Conservation (phyloP, 2,329 filamentous ascomycete species). For the Cercospora sojina region DNA sequence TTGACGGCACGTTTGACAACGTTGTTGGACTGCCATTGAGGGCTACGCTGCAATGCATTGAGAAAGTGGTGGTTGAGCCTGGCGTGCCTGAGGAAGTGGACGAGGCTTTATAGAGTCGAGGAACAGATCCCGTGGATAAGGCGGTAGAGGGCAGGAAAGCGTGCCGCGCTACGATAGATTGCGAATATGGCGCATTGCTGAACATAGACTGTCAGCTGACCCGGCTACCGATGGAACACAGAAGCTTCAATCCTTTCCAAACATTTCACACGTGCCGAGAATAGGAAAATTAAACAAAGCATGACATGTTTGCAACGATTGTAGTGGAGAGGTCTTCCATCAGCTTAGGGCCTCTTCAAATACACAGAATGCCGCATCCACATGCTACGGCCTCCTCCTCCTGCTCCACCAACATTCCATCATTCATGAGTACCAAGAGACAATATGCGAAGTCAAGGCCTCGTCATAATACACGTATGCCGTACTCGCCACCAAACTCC, state of each 20-base stretch:
- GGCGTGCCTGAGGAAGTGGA: constrained; percentile 62
- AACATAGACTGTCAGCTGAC: background rate
- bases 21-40: constrained; percentile 87
- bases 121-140: no score
- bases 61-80: constrained; percentile 73
- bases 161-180: background rate
- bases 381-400: background rate
- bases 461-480: constrained; percentile 4
- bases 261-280: background rate
- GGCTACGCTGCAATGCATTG: constrained; percentile 74
- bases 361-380: constrained; percentile 6
- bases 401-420: background rate
- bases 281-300: background rate
- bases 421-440: background rate
- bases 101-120: constrained; percentile 9
- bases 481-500: constrained; percentile 14
- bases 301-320: background rate
- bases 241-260: background rate
- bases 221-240: background rate
- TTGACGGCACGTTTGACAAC: constrained; percentile 90
- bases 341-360: constrained; percentile 20
- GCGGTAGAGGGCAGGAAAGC: background rate
- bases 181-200: background rate
- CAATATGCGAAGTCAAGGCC: constrained; percentile 9
- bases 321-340: constrained; percentile 29